Conservation (phyloP, 176 grass and related monocot species). For the Paspalum notatum region DNA sequence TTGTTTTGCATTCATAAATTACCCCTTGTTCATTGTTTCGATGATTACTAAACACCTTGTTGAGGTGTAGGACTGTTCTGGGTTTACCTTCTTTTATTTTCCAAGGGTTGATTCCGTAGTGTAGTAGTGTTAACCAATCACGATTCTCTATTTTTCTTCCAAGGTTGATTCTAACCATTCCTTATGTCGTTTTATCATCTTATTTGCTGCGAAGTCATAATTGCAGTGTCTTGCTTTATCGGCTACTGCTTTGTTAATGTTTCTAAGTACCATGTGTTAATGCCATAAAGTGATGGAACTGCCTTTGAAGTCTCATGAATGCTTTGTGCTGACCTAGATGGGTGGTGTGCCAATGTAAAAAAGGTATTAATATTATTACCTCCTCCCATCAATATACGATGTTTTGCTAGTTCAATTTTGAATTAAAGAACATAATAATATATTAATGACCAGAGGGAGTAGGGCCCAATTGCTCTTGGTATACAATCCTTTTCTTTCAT, state of each 20-base stretch:
- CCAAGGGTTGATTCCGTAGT: neutral
- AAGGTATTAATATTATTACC: neutral
- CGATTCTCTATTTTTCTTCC: neutral
- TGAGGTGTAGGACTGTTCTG: neutral
- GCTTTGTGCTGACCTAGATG: neutral
- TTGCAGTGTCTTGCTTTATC: neutral
- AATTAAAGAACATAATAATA: too few relatives aligned
- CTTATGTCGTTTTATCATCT: neutral
- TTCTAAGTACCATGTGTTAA: neutral
- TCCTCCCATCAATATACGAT: too few relatives aligned
- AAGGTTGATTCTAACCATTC: constrained; percentile 6
- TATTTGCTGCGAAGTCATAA: neutral
- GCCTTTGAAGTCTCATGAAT: neutral
- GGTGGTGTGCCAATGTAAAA: neutral
- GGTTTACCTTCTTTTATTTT: neutral
- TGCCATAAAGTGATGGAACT: neutral
- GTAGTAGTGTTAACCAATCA: too few relatives aligned
- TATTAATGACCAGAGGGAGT: neutral
- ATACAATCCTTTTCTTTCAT: neutral
- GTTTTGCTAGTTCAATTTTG: neutral
- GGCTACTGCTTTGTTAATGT: neutral
- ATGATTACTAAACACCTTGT: neutral
- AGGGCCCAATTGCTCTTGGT: neutral
- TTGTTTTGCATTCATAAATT: neutral
- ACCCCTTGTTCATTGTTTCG: neutral